Base-by-base conservation (phyloP, 768 basidiomycete genomes). In the Boletus rubroflammeus region DNA sequence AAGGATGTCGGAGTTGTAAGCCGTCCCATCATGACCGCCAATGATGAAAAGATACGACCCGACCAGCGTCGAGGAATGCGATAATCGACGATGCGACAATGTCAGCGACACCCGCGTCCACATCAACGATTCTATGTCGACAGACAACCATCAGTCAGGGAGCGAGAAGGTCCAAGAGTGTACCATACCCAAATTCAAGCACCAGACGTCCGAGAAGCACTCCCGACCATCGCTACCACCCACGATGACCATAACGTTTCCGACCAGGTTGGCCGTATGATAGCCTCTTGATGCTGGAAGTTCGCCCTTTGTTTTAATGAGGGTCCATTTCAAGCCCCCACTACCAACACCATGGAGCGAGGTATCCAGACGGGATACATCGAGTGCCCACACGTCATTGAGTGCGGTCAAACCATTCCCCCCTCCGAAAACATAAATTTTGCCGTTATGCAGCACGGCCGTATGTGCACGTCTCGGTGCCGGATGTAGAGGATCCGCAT, bases 151-250 rank as follows among this genome's bases (percentile, higher is more conserved):
- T 49, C 36, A 26, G 25, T 44, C 19, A 50, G 8, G n/a, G 14
- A 36, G 5, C 14, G 3, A 40, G 10, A 41, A 17, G 17, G 21
- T n/a, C 14, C 28, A 42, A 1, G 19, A 28, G n/a, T n/a, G 15
- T 8, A 25, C n/a, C 85, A 55, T 67, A 96, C 95, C 85, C 25
- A 98, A 75, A 65, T 95, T 83, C 53, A 98, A 70, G 58, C 85
- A 84, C 84, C 90, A 94, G 0, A 98, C 81, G 65, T 97, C 92
- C 14, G 83, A 84, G 65, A 94, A 97, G 52, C 88, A 90, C 58
- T 91, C 87, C 52, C 81, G 81, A 4, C 93, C 93, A 67, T 97
- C 93, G 59, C 91, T 93, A 2, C 96, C 95, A 1, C 96, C 96
- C 28, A 93, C 77, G 29, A 98, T 76, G 42, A 98, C 78, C 87